These are phyloP conservation scores for Hibiscus mutabilis DNA, from an alignment of 345 rosid species.

Conservation along the genomic window DNA sequence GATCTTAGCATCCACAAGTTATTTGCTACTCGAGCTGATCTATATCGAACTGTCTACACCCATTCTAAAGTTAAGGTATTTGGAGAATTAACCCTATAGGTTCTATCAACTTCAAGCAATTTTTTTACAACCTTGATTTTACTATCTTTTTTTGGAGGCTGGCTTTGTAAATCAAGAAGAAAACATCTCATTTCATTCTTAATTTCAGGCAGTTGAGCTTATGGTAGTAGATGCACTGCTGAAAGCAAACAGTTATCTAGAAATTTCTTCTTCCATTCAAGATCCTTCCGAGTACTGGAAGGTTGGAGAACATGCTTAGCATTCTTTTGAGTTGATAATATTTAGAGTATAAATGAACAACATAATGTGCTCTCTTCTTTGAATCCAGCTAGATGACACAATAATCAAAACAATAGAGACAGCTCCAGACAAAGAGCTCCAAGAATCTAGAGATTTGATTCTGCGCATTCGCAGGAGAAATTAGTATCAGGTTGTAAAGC, in stretches of 20 bases:
- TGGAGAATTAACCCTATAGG: neutral
- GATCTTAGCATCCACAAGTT: conserved; percentile 79
- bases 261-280: conserved; percentile 51
- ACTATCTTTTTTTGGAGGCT: neutral
- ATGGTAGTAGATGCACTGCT: conserved; percentile 88
- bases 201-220: conserved; percentile 76
- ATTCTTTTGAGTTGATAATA: neutral
- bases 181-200: conserved; percentile 4
- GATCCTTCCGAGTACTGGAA: conserved; percentile 89
- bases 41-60: conserved; percentile 82
- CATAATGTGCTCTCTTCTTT: conserved; percentile 3
- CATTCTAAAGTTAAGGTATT: conserved; percentile 94
- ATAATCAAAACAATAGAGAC: conserved; percentile 78
- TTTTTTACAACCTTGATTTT: neutral
- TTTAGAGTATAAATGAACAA: neutral
- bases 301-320: conserved; percentile 35
- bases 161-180: neutral
- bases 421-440: conserved; percentile 58
- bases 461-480: conserved; percentile 81
- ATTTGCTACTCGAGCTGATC: conserved; percentile 91
- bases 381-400: conserved; percentile 80
- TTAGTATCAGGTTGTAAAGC: conserved; percentile 59
- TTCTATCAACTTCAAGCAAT: conserved; percentile 3
- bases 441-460: conserved; percentile 70
- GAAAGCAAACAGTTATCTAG: conserved; percentile 59